phyloP scores from a whole-genome alignment of 352 stramenopile genomes.

The Pythium aquatile region DNA sequence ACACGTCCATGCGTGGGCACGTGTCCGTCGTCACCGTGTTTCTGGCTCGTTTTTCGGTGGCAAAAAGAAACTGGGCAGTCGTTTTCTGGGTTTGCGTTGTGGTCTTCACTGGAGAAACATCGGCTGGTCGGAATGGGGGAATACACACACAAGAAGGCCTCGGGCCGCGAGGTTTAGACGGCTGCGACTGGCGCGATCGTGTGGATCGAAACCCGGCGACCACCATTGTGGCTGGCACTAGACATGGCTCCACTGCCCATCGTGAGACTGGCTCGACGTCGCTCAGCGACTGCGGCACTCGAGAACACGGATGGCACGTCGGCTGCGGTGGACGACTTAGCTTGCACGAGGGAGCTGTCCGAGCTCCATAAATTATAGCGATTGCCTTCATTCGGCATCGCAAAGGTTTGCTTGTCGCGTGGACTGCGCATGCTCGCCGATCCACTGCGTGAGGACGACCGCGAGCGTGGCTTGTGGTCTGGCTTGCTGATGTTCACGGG shows the following conservation, averaged over 20 bases:
- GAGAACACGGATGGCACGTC: constrained; percentile 14
- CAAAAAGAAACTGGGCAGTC: background rate
- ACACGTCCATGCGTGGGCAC: background rate
- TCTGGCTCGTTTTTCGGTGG: background rate
- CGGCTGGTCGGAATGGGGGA: background rate
- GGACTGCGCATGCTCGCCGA: background rate
- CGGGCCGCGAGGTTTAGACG: background rate
- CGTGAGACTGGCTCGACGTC: constrained; percentile 21
- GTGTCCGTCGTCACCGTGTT: background rate
- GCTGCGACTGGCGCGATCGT: constrained; percentile 22
- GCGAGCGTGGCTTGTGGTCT: background rate
- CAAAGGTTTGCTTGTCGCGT: background rate
- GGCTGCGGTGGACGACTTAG: background rate
- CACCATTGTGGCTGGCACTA: background rate
- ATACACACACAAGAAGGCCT: background rate
- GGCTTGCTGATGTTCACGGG: constrained; percentile 21
- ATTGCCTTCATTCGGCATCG: constrained; percentile 25
- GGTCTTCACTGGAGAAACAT: background rate
- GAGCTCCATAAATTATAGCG: constrained; percentile 24
- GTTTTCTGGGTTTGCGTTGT: background rate
- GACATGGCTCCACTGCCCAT: constrained; percentile 1
- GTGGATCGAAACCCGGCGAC: constrained; percentile 14
- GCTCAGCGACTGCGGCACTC: constrained; percentile 18
- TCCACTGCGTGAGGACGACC: constrained; percentile 2
- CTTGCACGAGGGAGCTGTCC: background rate